Base-by-base conservation (phyloP, 345 rosid species). In the Durio zibethinus region DNA sequence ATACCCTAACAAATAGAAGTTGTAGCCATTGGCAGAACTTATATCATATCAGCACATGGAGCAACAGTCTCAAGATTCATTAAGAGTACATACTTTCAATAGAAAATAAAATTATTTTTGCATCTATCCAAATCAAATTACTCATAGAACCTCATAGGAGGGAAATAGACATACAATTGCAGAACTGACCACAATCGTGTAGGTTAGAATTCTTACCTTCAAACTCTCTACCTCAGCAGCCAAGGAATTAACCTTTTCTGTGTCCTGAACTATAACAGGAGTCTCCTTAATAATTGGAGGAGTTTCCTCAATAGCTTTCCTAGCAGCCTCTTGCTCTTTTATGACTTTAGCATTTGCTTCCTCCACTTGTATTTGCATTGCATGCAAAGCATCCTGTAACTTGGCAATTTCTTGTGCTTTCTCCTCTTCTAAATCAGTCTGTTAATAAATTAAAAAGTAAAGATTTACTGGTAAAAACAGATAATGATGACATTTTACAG, bases 281-380 rank as follows among this genome's bases (percentile, higher is more conserved):
- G 98, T 93, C 90, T 93, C 99, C 87, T 90, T 92, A 75, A 96
- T 88, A 80, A 94, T 80, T 52, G 98, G 98, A 75, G 99, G 98
- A 73, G 99, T 94, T 83, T 94, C 99, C 85, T 93, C 99, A 80
- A 94, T 92, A 74, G 97, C 98, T 83, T 91, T 93, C 76, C 82
- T 84, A 82, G 97, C 99, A 72, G 92, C 97, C 82, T 96, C 99
- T 66, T 84, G 89, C 77, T 90, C 98, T 87, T 88, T 91, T 63
- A 92, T 81, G 25, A 89, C 91, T 81, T 82, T 86, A 80, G 90
- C 85, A 79, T 92, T 93, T 84, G 97, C 97, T 83, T 93, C 97
- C 82, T 93, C 97, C 68, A 93, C 86, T 88, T 96, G 95, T 33
- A 86, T 76, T 82, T 90, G 93, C 93, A 89, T 84, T 75, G 89